phyloP scores from a whole-genome alignment of 495 filamentous ascomycete genomes.

The Neurospora discreta region DNA sequence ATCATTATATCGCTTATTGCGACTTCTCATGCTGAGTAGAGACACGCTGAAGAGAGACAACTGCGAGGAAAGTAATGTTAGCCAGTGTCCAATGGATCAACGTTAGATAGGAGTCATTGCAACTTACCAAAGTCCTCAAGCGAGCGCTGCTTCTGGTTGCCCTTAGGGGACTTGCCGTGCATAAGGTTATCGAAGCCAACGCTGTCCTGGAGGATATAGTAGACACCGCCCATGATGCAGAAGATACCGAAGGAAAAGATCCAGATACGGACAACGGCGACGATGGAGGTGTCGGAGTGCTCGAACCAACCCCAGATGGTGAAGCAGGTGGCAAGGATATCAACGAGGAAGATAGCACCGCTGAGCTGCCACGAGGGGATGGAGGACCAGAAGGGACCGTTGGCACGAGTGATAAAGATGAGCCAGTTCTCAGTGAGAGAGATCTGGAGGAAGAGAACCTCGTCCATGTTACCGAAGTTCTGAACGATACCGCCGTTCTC shows the following conservation, averaged over 20 bases:
- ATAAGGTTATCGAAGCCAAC: constrained; percentile 78
- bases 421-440: constrained; percentile 91
- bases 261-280: constrained; percentile 79
- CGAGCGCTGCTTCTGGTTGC: constrained; percentile 60
- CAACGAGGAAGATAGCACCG: constrained; percentile 66
- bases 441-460: constrained; percentile 82
- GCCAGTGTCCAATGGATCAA: constrained; percentile 2
- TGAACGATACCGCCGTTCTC: constrained; percentile 70
- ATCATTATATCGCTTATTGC: constrained; percentile 33
- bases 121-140: constrained; percentile 70
- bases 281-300: constrained; percentile 53
- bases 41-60: constrained; percentile 75
- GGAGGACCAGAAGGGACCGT: constrained; percentile 75
- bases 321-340: constrained; percentile 75
- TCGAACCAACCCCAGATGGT: constrained; percentile 70
- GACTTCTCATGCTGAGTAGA: constrained; percentile 76
- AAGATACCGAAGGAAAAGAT: constrained; percentile 82
- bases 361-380: constrained; percentile 73
- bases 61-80: constrained; percentile 28
- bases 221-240: constrained; percentile 42
- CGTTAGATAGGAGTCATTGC: background rate
- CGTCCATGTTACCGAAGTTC: constrained; percentile 72
- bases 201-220: constrained; percentile 69
- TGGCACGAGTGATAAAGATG: constrained; percentile 90
- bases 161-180: constrained; percentile 75